Conservation (phyloP, 441 rosid genomes). For the Pelargonium australe region DNA sequence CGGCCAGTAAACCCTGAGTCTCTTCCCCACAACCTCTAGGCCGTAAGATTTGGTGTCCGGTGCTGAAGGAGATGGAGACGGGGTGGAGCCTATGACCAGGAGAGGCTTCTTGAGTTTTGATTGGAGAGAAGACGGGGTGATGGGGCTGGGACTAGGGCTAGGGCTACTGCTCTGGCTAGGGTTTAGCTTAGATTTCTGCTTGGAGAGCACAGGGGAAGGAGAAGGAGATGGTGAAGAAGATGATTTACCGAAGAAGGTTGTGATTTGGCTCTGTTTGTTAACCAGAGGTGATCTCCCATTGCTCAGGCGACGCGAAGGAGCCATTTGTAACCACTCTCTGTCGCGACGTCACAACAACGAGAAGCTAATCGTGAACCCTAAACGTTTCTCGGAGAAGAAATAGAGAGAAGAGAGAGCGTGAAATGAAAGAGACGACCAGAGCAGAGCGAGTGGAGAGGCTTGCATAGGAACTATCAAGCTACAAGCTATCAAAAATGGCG, state of each 20-base stretch:
- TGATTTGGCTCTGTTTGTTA: slow-evolving; percentile 76
- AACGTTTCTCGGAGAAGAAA: not conserved
- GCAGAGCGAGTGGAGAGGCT: not conserved
- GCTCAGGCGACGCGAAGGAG: slow-evolving; percentile 58
- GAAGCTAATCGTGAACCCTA: not conserved
- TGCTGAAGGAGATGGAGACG: slow-evolving; percentile 33
- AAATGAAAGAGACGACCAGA: not conserved
- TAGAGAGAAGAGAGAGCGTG: not conserved
- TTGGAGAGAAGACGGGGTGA: slow-evolving; percentile 66
- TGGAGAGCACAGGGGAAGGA: slow-evolving; percentile 29
- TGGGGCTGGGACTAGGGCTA: slow-evolving; percentile 25
- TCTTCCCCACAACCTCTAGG: slow-evolving; percentile 54
- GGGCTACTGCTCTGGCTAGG: slow-evolving; percentile 27
- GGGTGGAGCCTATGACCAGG: slow-evolving; percentile 53
- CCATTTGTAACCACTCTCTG: slow-evolving; percentile 32
- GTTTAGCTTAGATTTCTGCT: slow-evolving; percentile 30
- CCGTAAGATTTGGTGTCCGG: slow-evolving; percentile 33
- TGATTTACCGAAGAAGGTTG: slow-evolving; percentile 52
- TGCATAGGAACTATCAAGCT: not conserved
- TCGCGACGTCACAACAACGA: not conserved
- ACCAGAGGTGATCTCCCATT: slow-evolving; percentile 76
- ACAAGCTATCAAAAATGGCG: not conserved
- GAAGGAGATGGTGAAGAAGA: slow-evolving; percentile 31
- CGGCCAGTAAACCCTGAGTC: slow-evolving; percentile 89
- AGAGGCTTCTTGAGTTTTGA: slow-evolving; percentile 49